phyloP scores from a whole-genome alignment of 2,329 filamentous ascomycete species.

The Paecilomyces fulvus region DNA sequence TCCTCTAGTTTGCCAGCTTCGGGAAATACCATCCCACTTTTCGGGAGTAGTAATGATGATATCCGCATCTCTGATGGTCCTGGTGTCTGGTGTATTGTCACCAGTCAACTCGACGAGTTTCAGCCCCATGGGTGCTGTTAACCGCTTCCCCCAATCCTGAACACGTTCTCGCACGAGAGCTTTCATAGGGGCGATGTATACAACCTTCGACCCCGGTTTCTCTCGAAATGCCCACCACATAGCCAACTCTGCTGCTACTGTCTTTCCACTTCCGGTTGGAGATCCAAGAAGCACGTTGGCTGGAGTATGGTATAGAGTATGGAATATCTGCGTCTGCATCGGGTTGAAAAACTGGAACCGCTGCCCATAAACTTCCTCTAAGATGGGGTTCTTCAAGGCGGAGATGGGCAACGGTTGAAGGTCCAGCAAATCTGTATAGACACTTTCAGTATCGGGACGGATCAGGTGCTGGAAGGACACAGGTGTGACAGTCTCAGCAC shows the following conservation, averaged over 20 bases:
- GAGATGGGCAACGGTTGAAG: conserved; percentile 81
- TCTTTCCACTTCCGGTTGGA: conserved; percentile 95
- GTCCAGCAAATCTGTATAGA: conserved; percentile 90
- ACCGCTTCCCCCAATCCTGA: conserved; percentile 80
- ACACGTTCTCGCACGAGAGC: conserved; percentile 93
- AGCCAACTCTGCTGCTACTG: conserved; percentile 85
- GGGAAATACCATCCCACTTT: conserved; percentile 99
- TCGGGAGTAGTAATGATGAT: conserved; percentile 99
- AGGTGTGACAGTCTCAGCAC: conserved; percentile 88
- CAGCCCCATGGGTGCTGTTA: conserved; percentile 74
- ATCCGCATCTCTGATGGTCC: conserved; percentile 90
- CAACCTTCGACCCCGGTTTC: conserved; percentile 88
- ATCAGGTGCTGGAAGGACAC: conserved; percentile 98
- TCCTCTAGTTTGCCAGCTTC: conserved; percentile 95
- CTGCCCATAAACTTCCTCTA: conserved; percentile 82
- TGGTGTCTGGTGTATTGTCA: conserved; percentile 95
- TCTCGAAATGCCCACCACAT: conserved; percentile 99
- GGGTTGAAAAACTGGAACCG: conserved; percentile 97
- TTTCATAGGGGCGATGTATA: conserved; percentile 99
- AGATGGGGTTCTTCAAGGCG: conserved; percentile 73
- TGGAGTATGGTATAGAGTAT: conserved; percentile 85
- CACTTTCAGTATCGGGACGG: conserved; percentile 90
- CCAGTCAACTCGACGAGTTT: conserved; percentile 92
- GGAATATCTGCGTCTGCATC: conserved; percentile 99
- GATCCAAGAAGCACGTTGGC: conserved; percentile 92